Conservation (phyloP, 768 basidiomycete species). For the Pholiota microspora region DNA sequence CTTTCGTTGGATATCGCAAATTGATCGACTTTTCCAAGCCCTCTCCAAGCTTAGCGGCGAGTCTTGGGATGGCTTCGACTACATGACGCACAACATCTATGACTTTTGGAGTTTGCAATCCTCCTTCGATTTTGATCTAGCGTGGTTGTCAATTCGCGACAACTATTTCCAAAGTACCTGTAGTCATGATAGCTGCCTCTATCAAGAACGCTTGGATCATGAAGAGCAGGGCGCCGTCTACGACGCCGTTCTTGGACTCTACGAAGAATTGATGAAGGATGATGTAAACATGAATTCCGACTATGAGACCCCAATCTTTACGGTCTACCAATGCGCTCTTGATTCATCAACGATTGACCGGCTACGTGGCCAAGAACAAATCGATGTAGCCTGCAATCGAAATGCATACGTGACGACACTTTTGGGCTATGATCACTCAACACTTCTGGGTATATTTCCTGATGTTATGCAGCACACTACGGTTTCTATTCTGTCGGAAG, state of each 20-base stretch:
- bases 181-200: not conserved
- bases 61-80: slow-evolving; percentile 2
- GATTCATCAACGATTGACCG: not conserved
- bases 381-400: not conserved
- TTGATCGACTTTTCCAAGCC: not conserved
- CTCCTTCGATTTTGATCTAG: slow-evolving; percentile 4
- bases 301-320: slow-evolving; percentile 2
- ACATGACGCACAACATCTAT: slow-evolving; percentile 1
- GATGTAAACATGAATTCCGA: slow-evolving; percentile 6
- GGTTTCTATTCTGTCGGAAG: not conserved
- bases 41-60: not conserved
- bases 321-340: slow-evolving; percentile 1
- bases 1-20: not conserved
- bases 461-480: not conserved
- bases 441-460: not conserved
- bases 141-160: slow-evolving; percentile 4
- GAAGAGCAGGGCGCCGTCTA: slow-evolving; percentile 1
- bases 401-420: slow-evolving; percentile 4
- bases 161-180: slow-evolving; percentile 7
- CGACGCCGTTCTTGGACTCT: slow-evolving; percentile 4
- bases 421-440: not conserved
- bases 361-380: not conserved
- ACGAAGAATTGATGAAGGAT: slow-evolving; percentile 1
- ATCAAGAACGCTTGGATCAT: not conserved
- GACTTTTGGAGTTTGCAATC: slow-evolving; percentile 1